Evolutionary conservation across 2,329 filamentous ascomycete species (phyloP), one percentile per base, ranked within the genome.

Genomic region (Rhynchosporium graminicola): DNA sequence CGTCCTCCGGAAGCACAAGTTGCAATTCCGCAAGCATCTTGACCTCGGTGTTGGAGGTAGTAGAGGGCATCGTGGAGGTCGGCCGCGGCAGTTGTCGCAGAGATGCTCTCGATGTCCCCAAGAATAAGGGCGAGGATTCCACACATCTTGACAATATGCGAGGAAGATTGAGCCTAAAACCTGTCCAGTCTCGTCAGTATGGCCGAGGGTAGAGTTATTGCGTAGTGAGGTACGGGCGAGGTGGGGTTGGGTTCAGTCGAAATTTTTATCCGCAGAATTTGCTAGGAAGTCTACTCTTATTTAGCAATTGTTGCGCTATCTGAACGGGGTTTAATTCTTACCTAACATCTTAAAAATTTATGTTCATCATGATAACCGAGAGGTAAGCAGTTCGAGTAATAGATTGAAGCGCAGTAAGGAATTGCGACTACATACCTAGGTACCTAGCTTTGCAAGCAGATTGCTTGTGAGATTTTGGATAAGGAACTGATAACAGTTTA

Each of bases 1-100:
- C 91, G 84, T 65, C 93, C 92, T 42, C 90, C 90, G 13, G 80
- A 83, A 69, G 83, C 88, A 81, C 82, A 92, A 70, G 80, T 90
- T 56, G 92, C 86, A 69, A 97, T 94, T 67, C 92, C 92, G 60
- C 87, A 90, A 56, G 92, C 92, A 87, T 97, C 92, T 76, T 96
- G 92, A 59, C 91, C 91, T 72, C 90, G 84, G 73, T 80, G 83
- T 74, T 88, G 88, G 9, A 91, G 83, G 70, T 86, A 86, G 76
- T 88, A 90, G n/a, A 90, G 79, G 46, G 83, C 82, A 75, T 91
- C 88, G 73, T 91, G 87, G 47, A 91, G 79, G 68, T 90, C 87
- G 64, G 85, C 80, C 15, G 85, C 84, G 38, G 87, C 87, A 55
- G 79, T 78, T 58, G 78, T 77, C 38, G 74, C 71, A 47, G 77